Evolutionary conservation across 2,329 filamentous ascomycete genomes (phyloP).

Genomic region (Colletotrichum falcatum): DNA sequence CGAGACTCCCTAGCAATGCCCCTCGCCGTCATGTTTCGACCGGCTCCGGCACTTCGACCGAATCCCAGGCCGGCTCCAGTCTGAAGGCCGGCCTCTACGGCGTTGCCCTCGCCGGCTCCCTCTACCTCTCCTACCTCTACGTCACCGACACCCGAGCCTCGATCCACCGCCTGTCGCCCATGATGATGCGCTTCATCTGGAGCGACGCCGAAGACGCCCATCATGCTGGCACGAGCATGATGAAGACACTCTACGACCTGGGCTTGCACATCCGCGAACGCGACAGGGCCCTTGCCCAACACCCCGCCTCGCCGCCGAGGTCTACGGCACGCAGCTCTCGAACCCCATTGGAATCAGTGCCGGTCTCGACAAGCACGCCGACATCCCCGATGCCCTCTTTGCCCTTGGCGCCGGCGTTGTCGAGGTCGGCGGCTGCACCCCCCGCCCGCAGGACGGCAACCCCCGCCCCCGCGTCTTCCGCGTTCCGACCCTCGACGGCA

Average conservation of each 20-base stretch:
- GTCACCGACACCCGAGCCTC: constrained; percentile 80
- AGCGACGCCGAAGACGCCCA: constrained; percentile 94
- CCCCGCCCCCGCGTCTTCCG: constrained; percentile 89
- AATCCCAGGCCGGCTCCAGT: constrained; percentile 47
- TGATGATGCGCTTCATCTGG: constrained; percentile 72
- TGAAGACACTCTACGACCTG: constrained; percentile 80
- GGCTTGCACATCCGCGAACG: constrained; percentile 87
- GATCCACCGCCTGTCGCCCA: constrained; percentile 75
- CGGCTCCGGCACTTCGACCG: constrained; percentile 42
- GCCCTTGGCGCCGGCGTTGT: constrained; percentile 87
- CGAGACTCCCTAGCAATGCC: constrained; percentile 45
- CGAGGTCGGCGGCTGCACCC: constrained; percentile 92
- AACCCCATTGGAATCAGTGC: constrained; percentile 97
- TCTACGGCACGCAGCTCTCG: constrained; percentile 81
- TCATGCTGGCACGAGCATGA: constrained; percentile 76
- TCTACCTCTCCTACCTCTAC: constrained; percentile 71
- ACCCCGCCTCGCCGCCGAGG: constrained; percentile 55
- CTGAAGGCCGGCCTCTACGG: constrained; percentile 56
- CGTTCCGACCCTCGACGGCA: constrained; percentile 82
- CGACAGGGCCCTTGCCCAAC: constrained; percentile 53
- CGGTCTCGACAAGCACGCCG: constrained; percentile 93
- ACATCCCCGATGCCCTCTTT: constrained; percentile 87
- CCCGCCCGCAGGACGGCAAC: constrained; percentile 89
- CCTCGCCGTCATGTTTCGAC: constrained; percentile 50
- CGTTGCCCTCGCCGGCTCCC: constrained; percentile 54